These are phyloP conservation scores for Penicillium sp. DNA, from an alignment of 2,329 filamentous ascomycete genomes.

Conservation along the genomic window DNA sequence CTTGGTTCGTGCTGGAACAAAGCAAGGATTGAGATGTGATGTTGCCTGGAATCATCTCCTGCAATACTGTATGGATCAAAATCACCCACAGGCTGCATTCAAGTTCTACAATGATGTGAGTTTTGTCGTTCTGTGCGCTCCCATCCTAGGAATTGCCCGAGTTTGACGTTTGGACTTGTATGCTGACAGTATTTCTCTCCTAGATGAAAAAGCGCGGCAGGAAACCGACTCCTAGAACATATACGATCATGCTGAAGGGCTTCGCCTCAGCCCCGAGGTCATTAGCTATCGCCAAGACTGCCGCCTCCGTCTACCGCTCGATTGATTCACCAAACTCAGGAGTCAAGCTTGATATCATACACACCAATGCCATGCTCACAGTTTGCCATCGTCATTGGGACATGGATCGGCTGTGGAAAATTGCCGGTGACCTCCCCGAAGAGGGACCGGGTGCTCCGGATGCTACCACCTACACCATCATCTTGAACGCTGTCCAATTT, in stretches of 20 bases:
- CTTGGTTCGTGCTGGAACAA: conserved; percentile 65
- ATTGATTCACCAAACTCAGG: conserved; percentile 63
- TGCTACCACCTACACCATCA: conserved; percentile 72
- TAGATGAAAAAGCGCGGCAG: conserved; percentile 94
- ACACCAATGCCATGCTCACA: conserved; percentile 83
- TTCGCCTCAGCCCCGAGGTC: conserved; percentile 60
- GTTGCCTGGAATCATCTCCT: conserved; percentile 91
- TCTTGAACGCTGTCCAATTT: conserved; percentile 71
- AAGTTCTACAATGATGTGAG: conserved; percentile 84
- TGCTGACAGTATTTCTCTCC: conserved; percentile 10
- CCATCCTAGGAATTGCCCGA: not conserved
- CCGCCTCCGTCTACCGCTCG: conserved; percentile 72
- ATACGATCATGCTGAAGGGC: conserved; percentile 77
- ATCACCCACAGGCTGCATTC: conserved; percentile 63
- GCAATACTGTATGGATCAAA: conserved; percentile 63
- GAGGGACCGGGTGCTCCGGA: conserved; percentile 63
- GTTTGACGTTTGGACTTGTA: not conserved
- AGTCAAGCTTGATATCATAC: conserved; percentile 71
- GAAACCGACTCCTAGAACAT: conserved; percentile 76
- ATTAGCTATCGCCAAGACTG: conserved; percentile 59
- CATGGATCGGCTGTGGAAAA: conserved; percentile 75
- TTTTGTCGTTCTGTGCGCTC: not conserved
- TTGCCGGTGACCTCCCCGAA: conserved; percentile 70
- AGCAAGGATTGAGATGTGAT: conserved; percentile 59
- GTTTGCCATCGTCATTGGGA: conserved; percentile 74